Conservation (phyloP, 768 basidiomycete genomes). For the Coprinopsis marcescibilis region DNA sequence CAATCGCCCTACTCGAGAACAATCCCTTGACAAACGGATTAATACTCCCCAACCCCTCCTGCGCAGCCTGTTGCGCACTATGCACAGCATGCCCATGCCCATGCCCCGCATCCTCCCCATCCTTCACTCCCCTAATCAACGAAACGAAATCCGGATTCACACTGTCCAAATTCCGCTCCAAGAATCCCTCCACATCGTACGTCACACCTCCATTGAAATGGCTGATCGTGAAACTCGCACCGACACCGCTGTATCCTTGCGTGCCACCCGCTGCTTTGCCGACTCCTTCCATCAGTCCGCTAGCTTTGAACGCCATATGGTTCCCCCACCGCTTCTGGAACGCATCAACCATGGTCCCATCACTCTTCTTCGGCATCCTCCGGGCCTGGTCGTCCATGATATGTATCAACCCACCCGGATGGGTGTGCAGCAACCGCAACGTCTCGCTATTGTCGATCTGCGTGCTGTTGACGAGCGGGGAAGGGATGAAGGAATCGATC, state of each 20-base stretch:
- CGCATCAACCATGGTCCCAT: slow-evolving; percentile 91
- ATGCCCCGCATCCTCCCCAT: slow-evolving; percentile 27
- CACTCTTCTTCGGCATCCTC: slow-evolving; percentile 82
- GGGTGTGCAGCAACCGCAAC: slow-evolving; percentile 76
- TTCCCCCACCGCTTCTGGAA: slow-evolving; percentile 93
- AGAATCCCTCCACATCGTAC: slow-evolving; percentile 86
- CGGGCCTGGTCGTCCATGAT: slow-evolving; percentile 98
- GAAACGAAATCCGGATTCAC: slow-evolving; percentile 93
- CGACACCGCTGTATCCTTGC: slow-evolving; percentile 70
- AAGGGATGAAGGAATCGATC: slow-evolving; percentile 62
- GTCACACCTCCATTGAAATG: slow-evolving; percentile 91
- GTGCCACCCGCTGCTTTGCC: slow-evolving; percentile 41
- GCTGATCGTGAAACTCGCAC: slow-evolving; percentile 80
- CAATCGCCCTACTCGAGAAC: slow-evolving; percentile 84
- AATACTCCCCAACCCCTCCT: slow-evolving; percentile 71
- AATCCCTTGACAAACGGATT: slow-evolving; percentile 91
- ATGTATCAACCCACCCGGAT: slow-evolving; percentile 87
- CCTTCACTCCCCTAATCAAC: slow-evolving; percentile 66
- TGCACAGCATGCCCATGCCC: neutral
- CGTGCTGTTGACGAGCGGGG: slow-evolving; percentile 54
- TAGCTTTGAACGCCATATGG: slow-evolving; percentile 79
- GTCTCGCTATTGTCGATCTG: slow-evolving; percentile 82
- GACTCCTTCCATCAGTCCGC: slow-evolving; percentile 4
- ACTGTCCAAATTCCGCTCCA: slow-evolving; percentile 83
- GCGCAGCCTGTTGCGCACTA: slow-evolving; percentile 11